A percentile compares a stretch with the other conserved stretches of the same genome.
These are phyloP conservation scores for Talaromyces sp. DNA, from an alignment of 2,329 filamentous ascomycete genomes.

Conservation along the genomic window DNA sequence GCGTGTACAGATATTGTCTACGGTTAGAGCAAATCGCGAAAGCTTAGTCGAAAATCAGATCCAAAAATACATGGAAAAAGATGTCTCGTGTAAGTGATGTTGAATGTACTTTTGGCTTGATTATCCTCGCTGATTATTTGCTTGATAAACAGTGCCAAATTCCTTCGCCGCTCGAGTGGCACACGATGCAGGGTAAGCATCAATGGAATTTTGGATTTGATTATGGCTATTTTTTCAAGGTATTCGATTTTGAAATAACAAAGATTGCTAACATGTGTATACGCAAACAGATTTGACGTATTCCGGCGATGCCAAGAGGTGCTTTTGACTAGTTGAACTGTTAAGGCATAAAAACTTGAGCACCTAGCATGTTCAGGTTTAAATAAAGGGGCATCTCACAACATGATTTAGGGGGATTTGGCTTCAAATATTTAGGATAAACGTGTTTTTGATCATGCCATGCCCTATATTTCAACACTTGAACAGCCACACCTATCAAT, in stretches of 20 bases:
- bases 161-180: background rate
- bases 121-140: background rate
- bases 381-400: background rate
- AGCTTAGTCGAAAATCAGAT: background rate
- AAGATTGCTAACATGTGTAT: background rate
- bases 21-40: slow-evolving; percentile 1
- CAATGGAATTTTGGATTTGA: background rate
- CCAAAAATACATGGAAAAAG: background rate
- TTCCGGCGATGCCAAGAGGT: background rate
- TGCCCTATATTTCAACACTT: background rate
- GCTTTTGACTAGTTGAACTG: background rate
- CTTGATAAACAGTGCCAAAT: background rate
- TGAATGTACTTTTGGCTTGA: background rate
- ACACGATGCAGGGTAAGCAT: background rate
- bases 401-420: background rate
- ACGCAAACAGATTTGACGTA: background rate
- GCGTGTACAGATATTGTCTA: slow-evolving; percentile 19
- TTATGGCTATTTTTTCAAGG: background rate
- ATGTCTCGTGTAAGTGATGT: background rate
- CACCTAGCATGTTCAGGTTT: background rate
- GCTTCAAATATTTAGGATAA: background rate
- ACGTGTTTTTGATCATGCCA: background rate
- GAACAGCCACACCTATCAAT: background rate
- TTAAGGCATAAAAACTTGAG: background rate
- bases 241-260: background rate